Conservation (phyloP, 768 basidiomycete species). For the Mycena latifolia region DNA sequence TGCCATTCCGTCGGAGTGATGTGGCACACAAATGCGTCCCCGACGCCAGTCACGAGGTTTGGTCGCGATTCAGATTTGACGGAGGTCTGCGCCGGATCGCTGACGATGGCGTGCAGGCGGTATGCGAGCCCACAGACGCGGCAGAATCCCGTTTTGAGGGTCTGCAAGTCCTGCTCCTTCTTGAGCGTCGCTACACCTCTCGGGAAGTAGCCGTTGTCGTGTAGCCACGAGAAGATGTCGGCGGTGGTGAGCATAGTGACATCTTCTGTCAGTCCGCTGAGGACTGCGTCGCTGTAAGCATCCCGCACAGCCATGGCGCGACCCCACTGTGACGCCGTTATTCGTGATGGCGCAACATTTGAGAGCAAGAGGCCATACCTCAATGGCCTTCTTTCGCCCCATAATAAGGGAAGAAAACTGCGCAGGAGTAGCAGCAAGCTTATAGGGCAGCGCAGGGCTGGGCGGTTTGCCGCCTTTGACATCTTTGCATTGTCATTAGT, state of each 20-base stretch:
- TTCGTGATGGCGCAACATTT: background rate
- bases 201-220: slow-evolving; percentile 54
- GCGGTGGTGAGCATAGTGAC: slow-evolving; percentile 51
- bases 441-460: slow-evolving; percentile 53
- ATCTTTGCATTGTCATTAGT: slow-evolving; percentile 37
- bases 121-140: slow-evolving; percentile 47
- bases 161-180: slow-evolving; percentile 27
- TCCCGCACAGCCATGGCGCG: slow-evolving; percentile 59
- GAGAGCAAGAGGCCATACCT: slow-evolving; percentile 46
- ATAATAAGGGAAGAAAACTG: slow-evolving; percentile 52
- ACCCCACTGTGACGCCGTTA: slow-evolving; percentile 54
- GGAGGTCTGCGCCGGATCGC: slow-evolving; percentile 12
- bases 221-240: slow-evolving; percentile 62
- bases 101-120: slow-evolving; percentile 36
- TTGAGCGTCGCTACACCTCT: slow-evolving; percentile 18
- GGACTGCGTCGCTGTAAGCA: slow-evolving; percentile 48
- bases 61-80: slow-evolving; percentile 18
- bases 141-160: slow-evolving; percentile 43
- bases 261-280: slow-evolving; percentile 28
- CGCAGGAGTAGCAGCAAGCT: slow-evolving; percentile 45
- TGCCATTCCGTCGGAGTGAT: slow-evolving; percentile 42
- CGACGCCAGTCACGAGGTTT: slow-evolving; percentile 1
- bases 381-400: slow-evolving; percentile 66
- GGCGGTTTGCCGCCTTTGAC: slow-evolving; percentile 40
- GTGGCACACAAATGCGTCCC: slow-evolving; percentile 35